phyloP scores from a whole-genome alignment of 2,329 filamentous ascomycete species.

The Exophiala oligosperma region DNA sequence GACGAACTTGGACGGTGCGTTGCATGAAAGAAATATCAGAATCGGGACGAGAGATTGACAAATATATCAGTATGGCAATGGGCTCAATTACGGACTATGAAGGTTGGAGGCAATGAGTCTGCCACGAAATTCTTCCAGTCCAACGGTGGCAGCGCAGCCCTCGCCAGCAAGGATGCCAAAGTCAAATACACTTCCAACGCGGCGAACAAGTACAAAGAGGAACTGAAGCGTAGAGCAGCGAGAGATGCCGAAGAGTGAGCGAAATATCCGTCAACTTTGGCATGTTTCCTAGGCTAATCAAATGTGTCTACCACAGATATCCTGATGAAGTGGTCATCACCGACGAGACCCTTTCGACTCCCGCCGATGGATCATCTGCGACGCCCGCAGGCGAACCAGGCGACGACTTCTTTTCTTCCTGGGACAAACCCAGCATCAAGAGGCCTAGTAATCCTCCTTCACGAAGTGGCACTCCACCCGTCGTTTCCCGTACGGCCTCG shows the following conservation, averaged over 20 bases:
- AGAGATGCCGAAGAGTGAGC: slow-evolving; percentile 81
- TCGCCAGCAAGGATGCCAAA: slow-evolving; percentile 95
- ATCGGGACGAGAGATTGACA: slow-evolving; percentile 26
- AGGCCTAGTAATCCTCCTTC: slow-evolving; percentile 91
- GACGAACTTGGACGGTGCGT: slow-evolving; percentile 93
- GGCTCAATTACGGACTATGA: slow-evolving; percentile 96
- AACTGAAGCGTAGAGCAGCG: slow-evolving; percentile 81
- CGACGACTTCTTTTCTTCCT: slow-evolving; percentile 96
- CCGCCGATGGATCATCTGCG: slow-evolving; percentile 63
- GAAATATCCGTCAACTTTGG: not conserved
- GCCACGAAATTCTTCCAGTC: slow-evolving; percentile 98
- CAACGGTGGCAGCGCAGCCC: slow-evolving; percentile 88
- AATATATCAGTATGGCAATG: slow-evolving; percentile 84
- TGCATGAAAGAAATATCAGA: slow-evolving; percentile 43
- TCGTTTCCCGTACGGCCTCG: slow-evolving; percentile 78
- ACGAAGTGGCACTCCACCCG: slow-evolving; percentile 80
- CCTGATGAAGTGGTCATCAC: slow-evolving; percentile 83
- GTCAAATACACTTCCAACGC: slow-evolving; percentile 93
- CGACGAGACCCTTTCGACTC: slow-evolving; percentile 63
- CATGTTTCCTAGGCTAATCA: slow-evolving; percentile 25
- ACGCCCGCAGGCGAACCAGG: slow-evolving; percentile 75
- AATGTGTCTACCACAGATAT: slow-evolving; percentile 55
- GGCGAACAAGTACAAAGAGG: slow-evolving; percentile 98
- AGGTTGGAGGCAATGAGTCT: slow-evolving; percentile 96
- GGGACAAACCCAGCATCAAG: slow-evolving; percentile 98